Base-by-base conservation (phyloP, 768 basidiomycete species). In the Imleria badia region DNA sequence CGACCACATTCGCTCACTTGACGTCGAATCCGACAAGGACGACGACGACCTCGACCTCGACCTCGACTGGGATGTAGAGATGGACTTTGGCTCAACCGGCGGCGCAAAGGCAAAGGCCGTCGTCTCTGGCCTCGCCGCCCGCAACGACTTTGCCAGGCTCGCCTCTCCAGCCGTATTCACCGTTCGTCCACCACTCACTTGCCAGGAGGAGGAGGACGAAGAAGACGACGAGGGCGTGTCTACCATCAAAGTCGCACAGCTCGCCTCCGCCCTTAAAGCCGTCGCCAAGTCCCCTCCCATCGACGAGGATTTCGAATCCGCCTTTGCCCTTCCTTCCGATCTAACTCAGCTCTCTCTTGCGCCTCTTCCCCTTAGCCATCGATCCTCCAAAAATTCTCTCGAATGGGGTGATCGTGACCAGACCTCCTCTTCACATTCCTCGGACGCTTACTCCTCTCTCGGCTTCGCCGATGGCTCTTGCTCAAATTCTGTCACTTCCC, bases 381-480 rank as follows among this genome's bases (percentile, higher is more conserved):
- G 87, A 48, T 80, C 87, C 10, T 92, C 91, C 52, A 92, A 92
- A 74, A 83, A 82, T 47, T 91, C 91, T 1, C 77, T 93, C 26
- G 90, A 91, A 73, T 92, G 90, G 89, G 81, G 87, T 30, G 90
- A 92, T 72, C 89, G 83, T 66, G 89, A 93, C 63, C 83, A 88
- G 42, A 88, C 91, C 2, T 84, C 81, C 6, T 90, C 89, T 7
- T 90, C 89, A 14, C 88, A 89, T 64, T 92, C 90, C n/a, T 93
- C 91, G 22, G 91, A 93, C 67, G 82, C 88, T 10, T 91, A 89
- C 62, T 91, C 91, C 38, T 81, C 85, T 20, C 79, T 93, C 34
- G 86, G 89, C 46, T 86, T 92, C 59, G 82, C 83, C 39, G 85
- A 85, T 59, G 81, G 80, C 19, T 86, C 83, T 3, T 91, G 88